Evolutionary conservation across 169 alveolate species (phyloP).

Genomic region (Eimeria falciformis): DNA sequence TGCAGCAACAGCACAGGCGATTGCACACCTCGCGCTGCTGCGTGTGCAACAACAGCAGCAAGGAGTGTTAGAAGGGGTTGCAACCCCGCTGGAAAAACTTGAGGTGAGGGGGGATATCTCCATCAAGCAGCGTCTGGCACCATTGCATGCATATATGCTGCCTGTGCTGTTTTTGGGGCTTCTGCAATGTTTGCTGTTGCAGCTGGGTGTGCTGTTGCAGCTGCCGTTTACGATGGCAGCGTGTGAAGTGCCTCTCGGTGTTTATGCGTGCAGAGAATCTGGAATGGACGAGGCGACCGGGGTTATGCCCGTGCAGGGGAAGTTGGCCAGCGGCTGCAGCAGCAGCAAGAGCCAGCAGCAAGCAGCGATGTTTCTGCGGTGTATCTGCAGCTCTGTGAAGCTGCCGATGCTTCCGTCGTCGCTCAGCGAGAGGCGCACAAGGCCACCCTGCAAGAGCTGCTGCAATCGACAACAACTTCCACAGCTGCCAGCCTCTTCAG

Average conservation of each 20-base stretch:
- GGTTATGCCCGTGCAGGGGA: slow-evolving; percentile 19
- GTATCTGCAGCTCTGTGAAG: slow-evolving; percentile 56
- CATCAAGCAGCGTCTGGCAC: too few species aligned
- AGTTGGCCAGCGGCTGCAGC: slow-evolving; percentile 34
- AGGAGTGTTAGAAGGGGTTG: too few species aligned
- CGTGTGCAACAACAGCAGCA: slow-evolving; percentile 46
- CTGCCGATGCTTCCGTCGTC: neutral
- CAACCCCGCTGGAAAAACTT: too few species aligned
- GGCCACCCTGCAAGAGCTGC: neutral
- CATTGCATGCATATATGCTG: neutral
- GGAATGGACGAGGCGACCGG: neutral
- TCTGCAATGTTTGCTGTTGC: neutral
- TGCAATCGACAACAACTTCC: neutral
- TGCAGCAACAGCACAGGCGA: slow-evolving; percentile 38
- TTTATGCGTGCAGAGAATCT: slow-evolving; percentile 42
- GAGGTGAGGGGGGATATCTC: too few species aligned
- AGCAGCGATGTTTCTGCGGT: neutral
- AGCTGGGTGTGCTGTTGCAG: neutral
- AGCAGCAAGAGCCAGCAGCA: slow-evolving; percentile 7
- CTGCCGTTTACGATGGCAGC: neutral
- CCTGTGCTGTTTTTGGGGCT: neutral
- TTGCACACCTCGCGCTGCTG: slow-evolving; percentile 56
- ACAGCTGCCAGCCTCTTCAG: slow-evolving; percentile 2
- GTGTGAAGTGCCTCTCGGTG: neutral
- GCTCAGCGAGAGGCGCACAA: neutral